phyloP scores from a whole-genome alignment of 202 grass and related monocot genomes.

The Zizania palustris region DNA sequence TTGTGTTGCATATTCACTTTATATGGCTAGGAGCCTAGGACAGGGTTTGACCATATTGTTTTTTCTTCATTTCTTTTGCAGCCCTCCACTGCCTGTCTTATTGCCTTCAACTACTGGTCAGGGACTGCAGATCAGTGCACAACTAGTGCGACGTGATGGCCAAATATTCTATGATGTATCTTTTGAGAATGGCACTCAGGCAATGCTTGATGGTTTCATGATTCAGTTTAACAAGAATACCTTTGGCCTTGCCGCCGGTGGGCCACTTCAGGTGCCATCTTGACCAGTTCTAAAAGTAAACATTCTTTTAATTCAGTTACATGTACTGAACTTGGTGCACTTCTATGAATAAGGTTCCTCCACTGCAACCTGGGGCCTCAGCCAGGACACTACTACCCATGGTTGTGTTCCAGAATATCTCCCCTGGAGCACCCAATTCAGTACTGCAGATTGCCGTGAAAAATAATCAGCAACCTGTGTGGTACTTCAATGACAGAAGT shows the following conservation, averaged over 20 bases:
- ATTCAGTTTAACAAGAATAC: conserved; percentile 99
- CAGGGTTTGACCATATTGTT: conserved; percentile 21
- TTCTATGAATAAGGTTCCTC: conserved; percentile 65
- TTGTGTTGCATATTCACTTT: conserved; percentile 3
- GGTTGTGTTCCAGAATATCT: conserved; percentile 84
- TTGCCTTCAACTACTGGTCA: conserved; percentile 81
- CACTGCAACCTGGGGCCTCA: conserved; percentile 78
- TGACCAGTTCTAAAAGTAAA: conserved; percentile 12
- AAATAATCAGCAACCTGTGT: conserved; percentile 98
- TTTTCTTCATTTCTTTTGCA: conserved; percentile 28
- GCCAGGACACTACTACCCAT: conserved; percentile 86
- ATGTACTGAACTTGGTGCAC: conserved; percentile 34
- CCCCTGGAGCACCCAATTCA: conserved; percentile 69
- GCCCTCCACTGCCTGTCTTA: conserved; percentile 78
- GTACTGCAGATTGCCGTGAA: conserved; percentile 90
- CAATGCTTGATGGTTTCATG: conserved; percentile 92
- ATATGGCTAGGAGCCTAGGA: background rate
- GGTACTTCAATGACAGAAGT: conserved; percentile 93
- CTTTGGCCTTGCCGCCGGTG: conserved; percentile 86
- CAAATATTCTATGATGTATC: conserved; percentile 90
- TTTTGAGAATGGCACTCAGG: conserved; percentile 82
- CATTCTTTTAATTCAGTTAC: conserved; percentile 8
- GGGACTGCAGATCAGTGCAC: conserved; percentile 96
- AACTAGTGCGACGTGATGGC: conserved; percentile 68
- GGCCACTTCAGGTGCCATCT: conserved; percentile 74